Percentiles rank a stretch among this genome's conserved stretches.
These are phyloP conservation scores for Coprinellus aureogranulatus DNA, from an alignment of 768 basidiomycete species.

Conservation along the genomic window DNA sequence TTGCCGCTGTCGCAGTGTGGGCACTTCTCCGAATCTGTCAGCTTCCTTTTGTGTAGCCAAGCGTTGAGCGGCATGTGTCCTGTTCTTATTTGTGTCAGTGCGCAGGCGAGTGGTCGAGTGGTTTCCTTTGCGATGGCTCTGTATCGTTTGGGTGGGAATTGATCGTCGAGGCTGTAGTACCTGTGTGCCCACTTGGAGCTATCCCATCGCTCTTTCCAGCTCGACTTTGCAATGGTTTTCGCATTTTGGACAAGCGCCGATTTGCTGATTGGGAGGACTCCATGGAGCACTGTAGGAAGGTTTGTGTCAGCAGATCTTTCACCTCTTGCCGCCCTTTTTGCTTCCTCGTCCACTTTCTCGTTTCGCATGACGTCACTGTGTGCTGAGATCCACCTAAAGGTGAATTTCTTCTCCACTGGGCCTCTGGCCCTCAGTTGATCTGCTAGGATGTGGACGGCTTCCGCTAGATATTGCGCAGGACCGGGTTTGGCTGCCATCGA, in stretches of 20 bases:
- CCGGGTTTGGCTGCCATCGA: background rate
- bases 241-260: background rate
- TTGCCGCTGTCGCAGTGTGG: background rate
- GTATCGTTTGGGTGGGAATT: background rate
- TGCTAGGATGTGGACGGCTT: background rate
- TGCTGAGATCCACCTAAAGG: constrained; percentile 9
- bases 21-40: background rate
- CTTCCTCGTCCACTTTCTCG: constrained; percentile 13
- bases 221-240: background rate
- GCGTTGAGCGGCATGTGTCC: background rate
- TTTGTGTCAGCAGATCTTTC: background rate
- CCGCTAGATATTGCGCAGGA: background rate
- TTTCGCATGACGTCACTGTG: constrained; percentile 14
- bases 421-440: background rate
- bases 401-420: background rate
- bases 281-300: background rate
- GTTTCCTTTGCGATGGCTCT: background rate
- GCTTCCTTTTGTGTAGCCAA: background rate
- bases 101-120: background rate
- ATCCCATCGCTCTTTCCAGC: background rate
- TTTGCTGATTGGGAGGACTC: background rate
- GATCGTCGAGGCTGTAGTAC: background rate
- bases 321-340: constrained; percentile 11
- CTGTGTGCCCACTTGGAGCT: background rate
- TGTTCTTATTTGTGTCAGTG: background rate